These are phyloP conservation scores for Pichia exigua DNA, from an alignment of 805 yeast species.

Conservation along the genomic window DNA sequence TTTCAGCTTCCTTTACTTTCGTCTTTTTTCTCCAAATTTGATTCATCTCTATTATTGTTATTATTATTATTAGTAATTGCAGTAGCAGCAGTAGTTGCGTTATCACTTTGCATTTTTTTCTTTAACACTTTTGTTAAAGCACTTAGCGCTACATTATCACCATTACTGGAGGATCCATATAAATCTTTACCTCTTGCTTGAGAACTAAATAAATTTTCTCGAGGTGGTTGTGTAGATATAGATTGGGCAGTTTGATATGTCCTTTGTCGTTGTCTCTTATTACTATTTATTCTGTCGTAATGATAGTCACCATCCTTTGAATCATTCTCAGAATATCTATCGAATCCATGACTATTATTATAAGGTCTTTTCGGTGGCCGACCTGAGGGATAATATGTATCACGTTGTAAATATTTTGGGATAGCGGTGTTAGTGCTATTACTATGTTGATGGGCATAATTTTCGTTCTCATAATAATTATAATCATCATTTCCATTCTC, in stretches of 20 bases:
- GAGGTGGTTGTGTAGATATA: background rate
- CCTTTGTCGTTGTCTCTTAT: background rate
- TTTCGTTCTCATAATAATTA: background rate
- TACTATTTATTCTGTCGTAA: background rate
- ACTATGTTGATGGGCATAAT: background rate
- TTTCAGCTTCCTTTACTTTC: background rate
- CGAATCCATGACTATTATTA: background rate
- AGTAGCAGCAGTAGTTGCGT: background rate
- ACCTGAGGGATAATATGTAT: background rate
- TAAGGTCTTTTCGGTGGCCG: background rate
- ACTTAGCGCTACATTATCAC: conserved; percentile 6
- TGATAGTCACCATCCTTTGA: background rate
- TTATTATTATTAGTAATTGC: background rate
- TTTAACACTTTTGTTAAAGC: conserved; percentile 6
- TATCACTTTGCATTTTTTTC: conserved; percentile 4
- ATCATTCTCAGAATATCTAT: background rate
- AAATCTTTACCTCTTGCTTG: conserved; percentile 11
- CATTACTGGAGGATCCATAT: conserved; percentile 8
- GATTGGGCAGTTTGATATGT: background rate
- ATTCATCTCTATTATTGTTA: background rate
- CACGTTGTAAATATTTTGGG: background rate
- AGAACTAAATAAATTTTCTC: conserved; percentile 4
- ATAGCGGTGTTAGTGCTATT: background rate
- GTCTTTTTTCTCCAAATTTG: background rate
- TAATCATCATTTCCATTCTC: background rate